Percentiles rank a stretch among this genome's conserved stretches.
These are phyloP conservation scores for Anacardium occidentale DNA, from an alignment of 345 rosid genomes.

Conservation along the genomic window DNA sequence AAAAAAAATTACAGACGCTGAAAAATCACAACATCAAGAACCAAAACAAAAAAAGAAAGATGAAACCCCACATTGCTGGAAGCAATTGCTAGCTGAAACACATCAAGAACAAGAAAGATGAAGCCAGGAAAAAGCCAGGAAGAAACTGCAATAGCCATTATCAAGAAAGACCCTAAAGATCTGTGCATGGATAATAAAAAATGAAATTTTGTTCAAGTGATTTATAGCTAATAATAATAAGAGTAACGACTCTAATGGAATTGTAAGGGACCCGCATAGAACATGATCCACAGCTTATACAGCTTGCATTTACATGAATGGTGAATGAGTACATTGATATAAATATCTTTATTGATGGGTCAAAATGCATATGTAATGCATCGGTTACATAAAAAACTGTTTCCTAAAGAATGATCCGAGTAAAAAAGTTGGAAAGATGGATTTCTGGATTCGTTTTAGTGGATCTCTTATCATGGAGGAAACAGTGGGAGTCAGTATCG, in stretches of 20 bases:
- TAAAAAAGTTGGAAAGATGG: too few relatives aligned
- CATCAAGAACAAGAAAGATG: constrained; percentile 18
- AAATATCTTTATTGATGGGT: too few relatives aligned
- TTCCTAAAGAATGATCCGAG: too few relatives aligned
- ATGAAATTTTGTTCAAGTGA: background rate
- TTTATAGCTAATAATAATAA: background rate
- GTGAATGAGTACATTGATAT: too few relatives aligned
- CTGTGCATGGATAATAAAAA: background rate
- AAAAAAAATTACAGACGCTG: background rate
- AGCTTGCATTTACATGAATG: too few relatives aligned
- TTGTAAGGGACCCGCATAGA: too few relatives aligned
- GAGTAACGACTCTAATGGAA: too few relatives aligned
- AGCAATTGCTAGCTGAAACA: constrained; percentile 27
- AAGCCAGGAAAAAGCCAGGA: constrained; percentile 2
- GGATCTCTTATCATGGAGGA: background rate
- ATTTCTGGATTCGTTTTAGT: background rate
- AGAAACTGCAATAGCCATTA: constrained; percentile 17
- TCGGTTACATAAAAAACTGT: too few relatives aligned
- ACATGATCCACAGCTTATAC: too few relatives aligned
- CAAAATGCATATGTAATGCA: too few relatives aligned
- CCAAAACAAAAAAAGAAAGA: constrained; percentile 3
- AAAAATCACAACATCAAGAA: constrained; percentile 4
- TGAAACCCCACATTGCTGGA: constrained; percentile 39
- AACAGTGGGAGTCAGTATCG: too few relatives aligned
- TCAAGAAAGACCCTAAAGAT: background rate